Conservation (phyloP, 2,329 filamentous ascomycete genomes). For the Thelonectria blattea region DNA sequence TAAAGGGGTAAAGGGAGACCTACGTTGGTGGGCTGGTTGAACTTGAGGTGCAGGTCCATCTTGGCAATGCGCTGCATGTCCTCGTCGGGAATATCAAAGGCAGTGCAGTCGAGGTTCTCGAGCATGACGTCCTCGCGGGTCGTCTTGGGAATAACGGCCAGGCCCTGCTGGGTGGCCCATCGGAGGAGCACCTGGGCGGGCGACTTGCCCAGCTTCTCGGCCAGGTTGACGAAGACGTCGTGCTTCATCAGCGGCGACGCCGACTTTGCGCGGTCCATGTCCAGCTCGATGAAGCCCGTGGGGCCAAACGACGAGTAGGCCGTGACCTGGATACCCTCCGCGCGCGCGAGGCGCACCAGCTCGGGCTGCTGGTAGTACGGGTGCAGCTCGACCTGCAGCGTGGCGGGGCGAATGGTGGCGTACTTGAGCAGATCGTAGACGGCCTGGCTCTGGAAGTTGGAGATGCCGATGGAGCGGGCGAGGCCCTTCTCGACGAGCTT, state of each 20-base stretch:
- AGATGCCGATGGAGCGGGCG: constrained; percentile 76
- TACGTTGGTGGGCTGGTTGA: constrained; percentile 78
- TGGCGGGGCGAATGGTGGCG: constrained; percentile 74
- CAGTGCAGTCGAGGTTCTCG: constrained; percentile 71
- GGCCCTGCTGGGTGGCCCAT: constrained; percentile 83
- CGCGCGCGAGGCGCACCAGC: constrained; percentile 72
- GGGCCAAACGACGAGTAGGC: constrained; percentile 87
- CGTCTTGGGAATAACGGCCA: constrained; percentile 85
- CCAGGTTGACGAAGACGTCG: constrained; percentile 66
- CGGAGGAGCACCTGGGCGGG: constrained; percentile 82
- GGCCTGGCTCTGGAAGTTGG: constrained; percentile 81
- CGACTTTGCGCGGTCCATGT: constrained; percentile 63
- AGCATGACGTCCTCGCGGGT: constrained; percentile 59
- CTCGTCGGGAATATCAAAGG: constrained; percentile 68
- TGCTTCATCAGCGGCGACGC: constrained; percentile 77
- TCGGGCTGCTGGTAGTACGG: constrained; percentile 81
- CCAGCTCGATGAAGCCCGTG: constrained; percentile 77
- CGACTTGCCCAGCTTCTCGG: constrained; percentile 73
- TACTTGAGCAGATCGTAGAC: constrained; percentile 82
- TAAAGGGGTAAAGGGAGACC: constrained; percentile 43
- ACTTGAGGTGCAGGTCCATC: constrained; percentile 71
- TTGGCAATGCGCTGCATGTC: constrained; percentile 72
- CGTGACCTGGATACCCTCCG: constrained; percentile 75
- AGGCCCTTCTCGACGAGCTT: constrained; percentile 71
- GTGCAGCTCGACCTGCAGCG: constrained; percentile 90